Conservation (phyloP, 495 filamentous ascomycete genomes). For the Xylaria intraflava region DNA sequence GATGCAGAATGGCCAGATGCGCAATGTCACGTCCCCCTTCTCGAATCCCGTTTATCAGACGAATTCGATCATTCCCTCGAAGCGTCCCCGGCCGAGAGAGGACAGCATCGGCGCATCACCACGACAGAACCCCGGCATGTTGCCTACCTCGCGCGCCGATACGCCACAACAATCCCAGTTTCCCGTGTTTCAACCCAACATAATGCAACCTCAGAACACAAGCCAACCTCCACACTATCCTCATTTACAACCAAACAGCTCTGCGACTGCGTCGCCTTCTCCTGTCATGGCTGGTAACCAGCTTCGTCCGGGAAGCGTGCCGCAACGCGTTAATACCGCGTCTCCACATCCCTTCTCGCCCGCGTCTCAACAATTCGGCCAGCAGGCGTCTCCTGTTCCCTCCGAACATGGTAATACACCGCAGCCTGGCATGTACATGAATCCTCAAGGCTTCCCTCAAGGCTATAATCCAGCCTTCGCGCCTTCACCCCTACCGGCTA, state of each 20-base stretch:
- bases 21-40: slow-evolving; percentile 75
- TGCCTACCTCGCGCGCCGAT: slow-evolving; percentile 81
- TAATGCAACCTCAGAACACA: slow-evolving; percentile 52
- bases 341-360: slow-evolving; percentile 91
- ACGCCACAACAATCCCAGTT: slow-evolving; percentile 73
- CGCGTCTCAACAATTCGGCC: slow-evolving; percentile 63
- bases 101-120: slow-evolving; percentile 81
- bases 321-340: slow-evolving; percentile 78
- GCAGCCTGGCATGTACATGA: slow-evolving; percentile 58
- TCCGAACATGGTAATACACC: slow-evolving; percentile 75
- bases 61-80: slow-evolving; percentile 79
- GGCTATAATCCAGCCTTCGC: slow-evolving; percentile 52
- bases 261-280: slow-evolving; percentile 78
- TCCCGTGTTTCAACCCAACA: slow-evolving; percentile 52
- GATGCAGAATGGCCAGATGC: slow-evolving; percentile 78
- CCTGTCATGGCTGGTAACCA: slow-evolving; percentile 72
- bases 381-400: slow-evolving; percentile 71
- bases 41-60: slow-evolving; percentile 63
- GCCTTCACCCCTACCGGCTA: slow-evolving; percentile 43
- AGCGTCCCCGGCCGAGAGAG: slow-evolving; percentile 73
- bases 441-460: slow-evolving; percentile 50
- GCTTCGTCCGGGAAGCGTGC: slow-evolving; percentile 54
- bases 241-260: slow-evolving; percentile 75
- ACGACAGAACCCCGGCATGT: slow-evolving; percentile 63
- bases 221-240: slow-evolving; percentile 63